phyloP scores from a whole-genome alignment of 2,329 filamentous ascomycete genomes.

The Fusarium xylarioides region DNA sequence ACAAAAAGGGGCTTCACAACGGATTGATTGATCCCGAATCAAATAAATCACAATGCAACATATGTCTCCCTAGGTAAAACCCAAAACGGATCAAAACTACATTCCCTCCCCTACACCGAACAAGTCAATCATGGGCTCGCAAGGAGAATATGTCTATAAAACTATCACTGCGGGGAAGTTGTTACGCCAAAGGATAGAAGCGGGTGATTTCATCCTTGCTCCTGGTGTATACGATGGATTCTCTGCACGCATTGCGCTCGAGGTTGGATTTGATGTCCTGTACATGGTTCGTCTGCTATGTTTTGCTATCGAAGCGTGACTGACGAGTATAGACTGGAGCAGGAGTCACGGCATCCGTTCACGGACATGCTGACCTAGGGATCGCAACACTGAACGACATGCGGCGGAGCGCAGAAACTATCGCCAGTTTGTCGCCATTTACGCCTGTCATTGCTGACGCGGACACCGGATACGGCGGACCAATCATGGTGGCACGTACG shows the following conservation, averaged over 20 bases:
- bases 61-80: not conserved
- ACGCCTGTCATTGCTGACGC: not conserved
- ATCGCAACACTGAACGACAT: slow-evolving; percentile 4
- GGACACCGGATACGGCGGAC: not conserved
- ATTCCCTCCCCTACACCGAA: not conserved
- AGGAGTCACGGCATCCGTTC: not conserved
- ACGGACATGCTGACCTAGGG: not conserved
- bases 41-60: not conserved
- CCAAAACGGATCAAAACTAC: not conserved
- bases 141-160: not conserved
- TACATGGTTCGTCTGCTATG: slow-evolving; percentile 1
- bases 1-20: not conserved
- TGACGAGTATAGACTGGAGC: not conserved
- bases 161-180: not conserved
- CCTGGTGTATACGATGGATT: not conserved
- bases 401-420: not conserved
- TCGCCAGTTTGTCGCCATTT: not conserved
- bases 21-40: not conserved
- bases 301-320: not conserved
- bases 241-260: not conserved
- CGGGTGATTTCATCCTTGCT: not conserved
- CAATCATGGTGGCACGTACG: slow-evolving; percentile 1
- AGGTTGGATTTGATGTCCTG: slow-evolving; percentile 1
- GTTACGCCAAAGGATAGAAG: not conserved
- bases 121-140: not conserved